Evolutionary conservation across 108 stramenopile species (phyloP).

Genomic region (Bacterosira constricta): DNA sequence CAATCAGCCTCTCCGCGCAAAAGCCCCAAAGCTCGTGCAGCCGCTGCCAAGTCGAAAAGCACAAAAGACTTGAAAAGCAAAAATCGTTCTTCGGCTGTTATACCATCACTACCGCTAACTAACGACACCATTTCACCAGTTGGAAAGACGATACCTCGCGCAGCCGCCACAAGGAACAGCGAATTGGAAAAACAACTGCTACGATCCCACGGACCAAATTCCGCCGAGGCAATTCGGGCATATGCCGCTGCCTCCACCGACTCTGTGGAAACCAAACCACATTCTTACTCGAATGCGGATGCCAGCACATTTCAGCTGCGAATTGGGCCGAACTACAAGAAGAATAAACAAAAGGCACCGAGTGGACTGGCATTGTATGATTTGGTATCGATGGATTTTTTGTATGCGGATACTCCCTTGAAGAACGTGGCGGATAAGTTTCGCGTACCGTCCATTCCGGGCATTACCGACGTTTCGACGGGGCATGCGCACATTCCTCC

Average conservation of each 20-base stretch:
- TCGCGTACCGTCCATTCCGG: constrained; percentile 42
- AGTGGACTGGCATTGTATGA: constrained; percentile 52
- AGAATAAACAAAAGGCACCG: constrained; percentile 51
- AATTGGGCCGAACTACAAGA: constrained; percentile 55
- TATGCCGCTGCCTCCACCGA: constrained; percentile 14
- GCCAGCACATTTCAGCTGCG: constrained; percentile 37
- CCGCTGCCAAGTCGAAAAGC: constrained; percentile 26
- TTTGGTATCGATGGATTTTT: constrained; percentile 46
- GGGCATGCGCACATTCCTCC: constrained; percentile 56
- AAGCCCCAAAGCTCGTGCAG: constrained; percentile 32
- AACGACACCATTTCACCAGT: background rate
- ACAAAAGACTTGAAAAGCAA: background rate
- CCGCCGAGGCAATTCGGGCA: constrained; percentile 21
- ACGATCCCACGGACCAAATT: constrained; percentile 1
- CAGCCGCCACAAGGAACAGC: constrained; percentile 5
- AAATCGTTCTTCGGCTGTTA: background rate
- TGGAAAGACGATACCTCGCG: constrained; percentile 44
- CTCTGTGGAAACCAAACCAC: constrained; percentile 20
- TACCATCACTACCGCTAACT: background rate
- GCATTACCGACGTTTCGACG: constrained; percentile 52
- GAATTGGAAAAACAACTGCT: constrained; percentile 26
- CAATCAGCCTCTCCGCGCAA: background rate
- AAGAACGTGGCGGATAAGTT: constrained; percentile 43
- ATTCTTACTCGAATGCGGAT: constrained; percentile 34
- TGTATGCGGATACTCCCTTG: constrained; percentile 32